Percentiles rank a stretch among this genome's conserved stretches.
phyloP scores from a whole-genome alignment of 2,329 filamentous ascomycete genomes.

The Phaeosphaeria sp. region DNA sequence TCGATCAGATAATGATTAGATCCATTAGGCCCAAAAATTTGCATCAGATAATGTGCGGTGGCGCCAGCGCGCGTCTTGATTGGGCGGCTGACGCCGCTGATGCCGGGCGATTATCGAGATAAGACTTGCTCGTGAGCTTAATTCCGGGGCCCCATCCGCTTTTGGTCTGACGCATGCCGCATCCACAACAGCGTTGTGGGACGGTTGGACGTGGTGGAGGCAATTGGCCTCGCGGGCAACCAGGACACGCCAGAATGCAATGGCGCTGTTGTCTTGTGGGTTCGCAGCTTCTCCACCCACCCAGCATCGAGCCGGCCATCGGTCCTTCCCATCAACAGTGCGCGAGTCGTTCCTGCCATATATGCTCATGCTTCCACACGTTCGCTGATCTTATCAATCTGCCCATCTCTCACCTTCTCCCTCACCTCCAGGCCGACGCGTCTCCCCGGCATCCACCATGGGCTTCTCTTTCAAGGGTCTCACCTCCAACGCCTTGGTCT shows the following conservation, averaged over 20 bases:
- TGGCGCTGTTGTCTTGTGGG: no score
- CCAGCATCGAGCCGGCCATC: slow-evolving; percentile 2
- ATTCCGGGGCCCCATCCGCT: slow-evolving; percentile 12
- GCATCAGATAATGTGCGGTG: slow-evolving; percentile 31
- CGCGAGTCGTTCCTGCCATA: slow-evolving; percentile 14
- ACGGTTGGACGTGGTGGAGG: neutral
- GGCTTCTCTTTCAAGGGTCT: slow-evolving; percentile 42
- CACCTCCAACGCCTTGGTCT: slow-evolving; percentile 34
- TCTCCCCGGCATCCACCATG: slow-evolving; percentile 24
- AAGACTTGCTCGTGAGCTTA: slow-evolving; percentile 31
- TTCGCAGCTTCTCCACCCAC: neutral
- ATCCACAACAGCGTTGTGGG: slow-evolving; percentile 12
- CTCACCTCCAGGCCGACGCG: slow-evolving; percentile 5
- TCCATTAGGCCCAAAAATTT: slow-evolving; percentile 25
- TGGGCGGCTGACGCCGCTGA: slow-evolving; percentile 19
- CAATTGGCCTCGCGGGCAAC: neutral
- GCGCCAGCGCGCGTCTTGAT: slow-evolving; percentile 11
- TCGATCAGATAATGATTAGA: slow-evolving; percentile 34
- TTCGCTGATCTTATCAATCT: slow-evolving; percentile 37
- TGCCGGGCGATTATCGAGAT: slow-evolving; percentile 33
- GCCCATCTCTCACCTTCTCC: slow-evolving; percentile 8
- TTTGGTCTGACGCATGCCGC: slow-evolving; percentile 10
- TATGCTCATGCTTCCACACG: slow-evolving; percentile 17
- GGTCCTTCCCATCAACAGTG: slow-evolving; percentile 9
- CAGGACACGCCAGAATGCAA: neutral